Conservation (phyloP, 2,329 filamentous ascomycete species). For the Colletotrichum lini region DNA sequence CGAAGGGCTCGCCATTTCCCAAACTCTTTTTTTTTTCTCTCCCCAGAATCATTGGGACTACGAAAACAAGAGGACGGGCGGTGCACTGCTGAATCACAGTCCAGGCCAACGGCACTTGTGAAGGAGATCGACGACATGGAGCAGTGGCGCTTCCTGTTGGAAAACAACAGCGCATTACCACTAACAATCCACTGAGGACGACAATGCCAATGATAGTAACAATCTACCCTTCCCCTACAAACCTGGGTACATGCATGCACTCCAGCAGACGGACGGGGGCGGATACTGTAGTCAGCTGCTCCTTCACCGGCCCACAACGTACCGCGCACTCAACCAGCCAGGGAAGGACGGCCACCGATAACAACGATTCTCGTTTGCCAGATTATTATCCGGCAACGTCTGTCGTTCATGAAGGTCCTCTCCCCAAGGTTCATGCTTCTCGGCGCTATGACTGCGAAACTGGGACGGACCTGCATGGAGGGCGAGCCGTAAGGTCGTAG, state of each 20-base stretch:
- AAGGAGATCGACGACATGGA: constrained; percentile 1
- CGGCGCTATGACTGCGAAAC: constrained; percentile 33
- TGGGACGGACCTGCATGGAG: constrained; percentile 34
- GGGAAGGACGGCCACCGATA: neutral
- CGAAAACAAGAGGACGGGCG: neutral
- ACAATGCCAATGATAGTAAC: neutral
- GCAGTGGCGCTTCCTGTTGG: neutral
- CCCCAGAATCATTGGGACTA: neutral
- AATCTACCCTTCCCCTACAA: neutral
- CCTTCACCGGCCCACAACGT: neutral
- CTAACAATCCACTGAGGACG: neutral
- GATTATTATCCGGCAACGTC: neutral
- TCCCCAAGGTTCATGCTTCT: constrained; percentile 29
- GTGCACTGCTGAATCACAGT: neutral
- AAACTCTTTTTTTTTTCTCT: neutral
- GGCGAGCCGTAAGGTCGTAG: neutral
- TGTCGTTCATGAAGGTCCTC: neutral
- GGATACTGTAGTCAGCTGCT: neutral
- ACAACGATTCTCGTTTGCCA: neutral
- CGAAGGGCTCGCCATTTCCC: neutral
- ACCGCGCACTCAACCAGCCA: neutral
- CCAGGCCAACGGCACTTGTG: neutral
- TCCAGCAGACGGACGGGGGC: neutral
- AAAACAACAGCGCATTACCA: neutral
- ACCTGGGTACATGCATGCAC: neutral